These are phyloP conservation scores for Gryganskiella cystojenkinii DNA, from an alignment of 192 early-diverging fungal genomes.

Conservation along the genomic window DNA sequence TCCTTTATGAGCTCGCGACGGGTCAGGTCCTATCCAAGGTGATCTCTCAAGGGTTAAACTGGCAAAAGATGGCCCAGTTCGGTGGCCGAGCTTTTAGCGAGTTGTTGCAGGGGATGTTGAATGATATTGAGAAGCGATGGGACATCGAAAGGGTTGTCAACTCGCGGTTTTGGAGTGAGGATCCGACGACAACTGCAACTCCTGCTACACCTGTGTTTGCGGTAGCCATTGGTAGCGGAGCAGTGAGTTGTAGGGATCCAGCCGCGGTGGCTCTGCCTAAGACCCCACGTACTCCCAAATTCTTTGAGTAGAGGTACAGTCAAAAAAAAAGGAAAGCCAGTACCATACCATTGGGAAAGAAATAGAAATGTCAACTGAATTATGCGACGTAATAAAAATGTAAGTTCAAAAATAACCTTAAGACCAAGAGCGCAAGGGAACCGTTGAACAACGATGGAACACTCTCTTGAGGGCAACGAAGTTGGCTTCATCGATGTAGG, in stretches of 20 bases:
- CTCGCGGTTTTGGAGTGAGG: constrained; percentile 30
- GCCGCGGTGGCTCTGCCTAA: background rate
- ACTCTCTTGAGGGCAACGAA: too few relatives aligned
- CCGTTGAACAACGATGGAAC: too few relatives aligned
- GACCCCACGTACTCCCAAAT: background rate
- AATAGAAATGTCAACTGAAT: too few relatives aligned
- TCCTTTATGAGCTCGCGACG: constrained; percentile 44
- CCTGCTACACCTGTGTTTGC: background rate
- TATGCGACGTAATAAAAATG: too few relatives aligned
- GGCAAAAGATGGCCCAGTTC: constrained; percentile 31
- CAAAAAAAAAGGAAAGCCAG: too few relatives aligned
- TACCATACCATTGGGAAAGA: too few relatives aligned
- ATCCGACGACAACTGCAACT: background rate
- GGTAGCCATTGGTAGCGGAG: too few relatives aligned
- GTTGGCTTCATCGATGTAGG: too few relatives aligned
- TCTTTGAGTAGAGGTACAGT: too few relatives aligned
- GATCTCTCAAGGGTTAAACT: constrained; percentile 37
- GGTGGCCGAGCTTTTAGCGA: constrained; percentile 26
- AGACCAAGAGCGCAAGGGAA: too few relatives aligned
- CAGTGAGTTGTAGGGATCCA: too few relatives aligned
- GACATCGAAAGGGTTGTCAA: constrained; percentile 29
- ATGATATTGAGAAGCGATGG: constrained; percentile 44
- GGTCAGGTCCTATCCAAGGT: constrained; percentile 36
- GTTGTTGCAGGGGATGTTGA: constrained; percentile 41
- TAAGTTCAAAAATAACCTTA: too few relatives aligned